Conservation (phyloP, 306 rosid genomes). For the Ochetophila trinervis region DNA sequence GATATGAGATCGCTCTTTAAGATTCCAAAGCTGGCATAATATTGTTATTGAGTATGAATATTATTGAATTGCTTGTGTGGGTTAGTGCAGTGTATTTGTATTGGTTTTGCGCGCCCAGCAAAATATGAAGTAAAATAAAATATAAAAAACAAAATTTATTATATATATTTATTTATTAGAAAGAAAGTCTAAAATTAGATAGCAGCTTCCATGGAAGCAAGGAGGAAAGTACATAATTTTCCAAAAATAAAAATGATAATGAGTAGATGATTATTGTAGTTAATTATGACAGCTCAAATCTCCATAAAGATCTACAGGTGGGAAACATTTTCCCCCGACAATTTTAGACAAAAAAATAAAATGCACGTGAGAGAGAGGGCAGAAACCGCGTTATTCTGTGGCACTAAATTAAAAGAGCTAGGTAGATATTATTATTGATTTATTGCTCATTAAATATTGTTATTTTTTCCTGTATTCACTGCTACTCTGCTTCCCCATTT, state of each 20-base stretch:
- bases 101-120: slow-evolving; percentile 10
- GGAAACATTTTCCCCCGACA: slow-evolving; percentile 14
- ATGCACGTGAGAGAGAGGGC: slow-evolving; percentile 19
- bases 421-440: background rate
- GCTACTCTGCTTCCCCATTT: slow-evolving; percentile 5
- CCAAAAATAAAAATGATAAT: background rate
- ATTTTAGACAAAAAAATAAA: background rate
- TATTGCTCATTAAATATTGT: slow-evolving; percentile 10
- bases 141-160: background rate
- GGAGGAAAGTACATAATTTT: background rate
- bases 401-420: background rate
- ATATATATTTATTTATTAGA: too few relatives aligned
- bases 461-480: slow-evolving; percentile 19
- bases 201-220: background rate
- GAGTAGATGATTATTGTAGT: background rate
- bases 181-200: too few relatives aligned
- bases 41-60: slow-evolving; percentile 19
- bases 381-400: slow-evolving; percentile 55
- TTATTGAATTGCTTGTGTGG: background rate
- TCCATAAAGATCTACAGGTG: slow-evolving; percentile 11
- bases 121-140: background rate
- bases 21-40: slow-evolving; percentile 49
- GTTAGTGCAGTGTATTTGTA: slow-evolving; percentile 17
- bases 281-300: slow-evolving; percentile 17
- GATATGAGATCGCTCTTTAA: slow-evolving; percentile 22